Evolutionary conservation across 768 basidiomycete species (phyloP).

Genomic region (Termitomyces sp.): DNA sequence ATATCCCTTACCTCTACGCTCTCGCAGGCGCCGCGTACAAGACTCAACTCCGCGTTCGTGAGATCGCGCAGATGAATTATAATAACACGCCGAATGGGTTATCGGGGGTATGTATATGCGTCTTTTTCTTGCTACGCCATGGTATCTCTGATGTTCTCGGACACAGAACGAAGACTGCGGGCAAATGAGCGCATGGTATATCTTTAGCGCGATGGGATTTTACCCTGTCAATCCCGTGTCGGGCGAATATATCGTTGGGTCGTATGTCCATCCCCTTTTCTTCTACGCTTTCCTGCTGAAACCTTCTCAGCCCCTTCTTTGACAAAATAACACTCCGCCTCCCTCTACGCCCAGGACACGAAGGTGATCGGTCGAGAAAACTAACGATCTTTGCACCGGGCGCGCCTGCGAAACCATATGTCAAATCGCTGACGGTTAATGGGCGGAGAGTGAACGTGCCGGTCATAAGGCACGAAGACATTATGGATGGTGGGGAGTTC

Average conservation of each 20-base stretch:
- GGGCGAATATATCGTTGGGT: slow-evolving; percentile 70
- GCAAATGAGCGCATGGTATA: slow-evolving; percentile 88
- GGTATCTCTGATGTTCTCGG: background rate
- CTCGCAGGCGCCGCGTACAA: slow-evolving; percentile 67
- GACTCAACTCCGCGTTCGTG: slow-evolving; percentile 64
- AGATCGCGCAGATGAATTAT: slow-evolving; percentile 61
- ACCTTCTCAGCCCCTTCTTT: slow-evolving; percentile 36
- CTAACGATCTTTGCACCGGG: slow-evolving; percentile 53
- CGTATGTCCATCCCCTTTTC: slow-evolving; percentile 34
- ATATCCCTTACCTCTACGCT: slow-evolving; percentile 80
- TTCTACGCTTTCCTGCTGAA: background rate
- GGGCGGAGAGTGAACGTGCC: slow-evolving; percentile 38
- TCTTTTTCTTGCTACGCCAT: background rate
- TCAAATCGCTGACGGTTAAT: slow-evolving; percentile 56
- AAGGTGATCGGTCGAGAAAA: slow-evolving; percentile 11
- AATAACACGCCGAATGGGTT: slow-evolving; percentile 65
- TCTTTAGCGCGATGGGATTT: slow-evolving; percentile 79
- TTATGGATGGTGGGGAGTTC: slow-evolving; percentile 14
- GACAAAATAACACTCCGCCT: slow-evolving; percentile 51
- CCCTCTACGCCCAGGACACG: slow-evolving; percentile 26
- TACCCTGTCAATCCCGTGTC: slow-evolving; percentile 83
- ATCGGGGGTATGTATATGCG: slow-evolving; percentile 48
- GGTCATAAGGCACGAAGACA: slow-evolving; percentile 53
- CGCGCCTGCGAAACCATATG: slow-evolving; percentile 53
- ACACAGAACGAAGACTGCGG: slow-evolving; percentile 82